Conservation (phyloP, 2,329 filamentous ascomycete genomes). For the Claviceps paspali region DNA sequence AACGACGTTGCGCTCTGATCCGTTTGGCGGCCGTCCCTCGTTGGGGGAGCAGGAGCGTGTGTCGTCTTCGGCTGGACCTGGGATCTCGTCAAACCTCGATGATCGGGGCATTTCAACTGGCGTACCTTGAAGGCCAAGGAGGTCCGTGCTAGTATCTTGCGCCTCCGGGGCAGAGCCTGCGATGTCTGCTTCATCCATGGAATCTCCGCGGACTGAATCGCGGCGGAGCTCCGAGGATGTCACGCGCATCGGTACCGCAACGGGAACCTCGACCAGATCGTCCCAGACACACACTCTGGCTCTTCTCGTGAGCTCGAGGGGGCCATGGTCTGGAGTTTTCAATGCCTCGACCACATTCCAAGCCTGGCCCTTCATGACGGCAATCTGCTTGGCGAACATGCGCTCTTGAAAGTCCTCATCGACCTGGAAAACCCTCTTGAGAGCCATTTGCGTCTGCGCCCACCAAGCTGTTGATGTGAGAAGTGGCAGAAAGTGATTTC, state of each 20-base stretch:
- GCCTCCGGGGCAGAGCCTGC: conserved; percentile 20
- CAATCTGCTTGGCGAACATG: conserved; percentile 97
- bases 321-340: conserved; percentile 83
- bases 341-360: conserved; percentile 99
- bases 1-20: conserved; percentile 7
- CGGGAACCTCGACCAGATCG: conserved; percentile 87
- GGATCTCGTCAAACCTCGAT: conserved; percentile 53
- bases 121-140: conserved; percentile 51
- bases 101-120: conserved; percentile 56
- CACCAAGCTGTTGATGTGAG: conserved; percentile 94
- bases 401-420: conserved; percentile 95
- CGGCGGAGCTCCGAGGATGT: conserved; percentile 75
- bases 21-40: conserved; percentile 10
- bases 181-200: conserved; percentile 80
- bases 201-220: conserved; percentile 33
- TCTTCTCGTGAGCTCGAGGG: conserved; percentile 78
- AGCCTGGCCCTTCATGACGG: conserved; percentile 97
- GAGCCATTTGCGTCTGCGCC: conserved; percentile 78
- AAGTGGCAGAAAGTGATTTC: conserved; percentile 89
- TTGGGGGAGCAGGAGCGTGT: conserved; percentile 21
- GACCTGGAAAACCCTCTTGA: conserved; percentile 77
- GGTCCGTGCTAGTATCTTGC: conserved; percentile 37
- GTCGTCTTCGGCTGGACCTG: conserved; percentile 25
- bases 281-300: conserved; percentile 96
- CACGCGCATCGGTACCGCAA: conserved; percentile 76